Percentiles rank a stretch among this genome's conserved stretches.
These are phyloP conservation scores for Termitomyces heimii DNA, from an alignment of 768 basidiomycete species.

Conservation along the genomic window DNA sequence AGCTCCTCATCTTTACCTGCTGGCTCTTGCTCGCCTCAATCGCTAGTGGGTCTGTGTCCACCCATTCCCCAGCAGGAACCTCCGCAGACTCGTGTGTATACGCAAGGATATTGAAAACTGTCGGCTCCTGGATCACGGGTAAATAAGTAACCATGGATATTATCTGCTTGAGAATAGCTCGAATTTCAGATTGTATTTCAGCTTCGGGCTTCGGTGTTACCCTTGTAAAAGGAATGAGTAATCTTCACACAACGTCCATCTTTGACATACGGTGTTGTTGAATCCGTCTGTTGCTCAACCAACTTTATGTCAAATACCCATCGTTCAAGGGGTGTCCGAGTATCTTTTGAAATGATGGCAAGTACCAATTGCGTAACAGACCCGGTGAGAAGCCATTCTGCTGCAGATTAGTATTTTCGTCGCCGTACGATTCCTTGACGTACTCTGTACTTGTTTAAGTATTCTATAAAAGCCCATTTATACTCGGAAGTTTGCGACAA, in stretches of 20 bases:
- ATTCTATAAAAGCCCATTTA: constrained; percentile 45
- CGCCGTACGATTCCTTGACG: constrained; percentile 20
- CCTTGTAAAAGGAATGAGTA: constrained; percentile 21
- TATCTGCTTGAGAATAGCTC: constrained; percentile 97
- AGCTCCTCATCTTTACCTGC: constrained; percentile 91
- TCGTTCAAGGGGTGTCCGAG: constrained; percentile 84
- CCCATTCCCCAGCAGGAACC: constrained; percentile 91
- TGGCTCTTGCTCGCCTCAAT: constrained; percentile 93
- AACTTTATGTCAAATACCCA: constrained; percentile 98
- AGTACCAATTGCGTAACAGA: constrained; percentile 92
- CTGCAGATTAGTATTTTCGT: not conserved
- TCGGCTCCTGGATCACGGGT: constrained; percentile 90
- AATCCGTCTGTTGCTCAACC: constrained; percentile 54
- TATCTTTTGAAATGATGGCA: constrained; percentile 94
- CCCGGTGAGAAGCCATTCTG: constrained; percentile 93
- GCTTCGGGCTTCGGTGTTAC: constrained; percentile 65
- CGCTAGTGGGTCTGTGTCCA: constrained; percentile 87
- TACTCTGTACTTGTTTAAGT: constrained; percentile 87
- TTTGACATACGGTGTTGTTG: constrained; percentile 43
- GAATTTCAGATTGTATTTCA: constrained; percentile 95
- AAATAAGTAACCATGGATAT: constrained; percentile 95
- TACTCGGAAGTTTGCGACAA: not conserved
- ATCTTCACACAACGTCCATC: constrained; percentile 2
- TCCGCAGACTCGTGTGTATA: constrained; percentile 92
- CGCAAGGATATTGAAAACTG: constrained; percentile 95